phyloP scores from a whole-genome alignment of 2,329 filamentous ascomycete genomes.

The Penicillium sp. region DNA sequence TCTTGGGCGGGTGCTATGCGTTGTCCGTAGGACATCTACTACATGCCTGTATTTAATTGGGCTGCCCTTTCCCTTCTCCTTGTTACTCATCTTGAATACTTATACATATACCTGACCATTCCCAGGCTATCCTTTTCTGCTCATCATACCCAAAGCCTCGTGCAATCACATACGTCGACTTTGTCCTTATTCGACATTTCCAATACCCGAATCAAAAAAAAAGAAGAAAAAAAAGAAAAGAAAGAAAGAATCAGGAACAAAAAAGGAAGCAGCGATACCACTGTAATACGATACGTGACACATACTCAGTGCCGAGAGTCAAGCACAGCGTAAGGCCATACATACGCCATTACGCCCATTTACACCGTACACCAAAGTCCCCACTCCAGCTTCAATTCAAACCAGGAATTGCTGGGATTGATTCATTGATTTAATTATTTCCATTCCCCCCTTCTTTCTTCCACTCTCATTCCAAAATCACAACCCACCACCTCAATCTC shows the following conservation, averaged over 20 bases:
- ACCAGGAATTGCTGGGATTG: slow-evolving; percentile 19
- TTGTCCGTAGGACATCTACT: slow-evolving; percentile 3
- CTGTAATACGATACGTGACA: slow-evolving; percentile 2
- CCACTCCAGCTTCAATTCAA: slow-evolving; percentile 26
- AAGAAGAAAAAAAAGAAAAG: too few relatives aligned
- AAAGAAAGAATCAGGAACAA: neutral
- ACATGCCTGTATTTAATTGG: slow-evolving; percentile 7
- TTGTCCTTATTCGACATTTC: neutral
- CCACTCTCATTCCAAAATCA: neutral
- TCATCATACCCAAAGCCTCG: neutral
- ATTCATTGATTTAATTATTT: slow-evolving; percentile 27
- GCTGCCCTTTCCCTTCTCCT: neutral
- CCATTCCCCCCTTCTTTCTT: slow-evolving; percentile 5
- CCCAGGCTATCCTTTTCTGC: too few relatives aligned
- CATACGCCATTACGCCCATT: neutral
- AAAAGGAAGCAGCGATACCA: neutral
- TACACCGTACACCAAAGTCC: slow-evolving; percentile 10
- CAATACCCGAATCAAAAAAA: too few relatives aligned
- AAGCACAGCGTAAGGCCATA: too few relatives aligned
- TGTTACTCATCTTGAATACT: slow-evolving; percentile 11
- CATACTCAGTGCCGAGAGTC: neutral
- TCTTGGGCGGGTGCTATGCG: slow-evolving; percentile 14
- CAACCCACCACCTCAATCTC: neutral
- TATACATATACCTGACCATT: slow-evolving; percentile 4
- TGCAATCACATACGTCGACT: neutral